phyloP scores from a whole-genome alignment of 2,329 filamentous ascomycete genomes.

The Stemphylium vesicarium region DNA sequence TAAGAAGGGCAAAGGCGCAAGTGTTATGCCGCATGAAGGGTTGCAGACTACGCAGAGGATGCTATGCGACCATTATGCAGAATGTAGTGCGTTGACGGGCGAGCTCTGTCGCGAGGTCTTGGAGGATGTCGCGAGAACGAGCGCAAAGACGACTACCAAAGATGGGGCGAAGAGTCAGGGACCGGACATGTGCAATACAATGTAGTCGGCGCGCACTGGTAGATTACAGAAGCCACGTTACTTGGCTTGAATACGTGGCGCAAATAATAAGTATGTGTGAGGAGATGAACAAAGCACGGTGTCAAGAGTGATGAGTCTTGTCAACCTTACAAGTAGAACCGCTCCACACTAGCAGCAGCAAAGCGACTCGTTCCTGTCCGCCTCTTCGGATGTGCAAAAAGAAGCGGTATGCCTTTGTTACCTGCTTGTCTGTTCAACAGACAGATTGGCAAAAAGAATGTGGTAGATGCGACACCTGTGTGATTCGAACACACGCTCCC shows the following conservation, averaged over 20 bases:
- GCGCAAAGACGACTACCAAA: constrained; percentile 64
- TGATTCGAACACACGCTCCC: constrained; percentile 40
- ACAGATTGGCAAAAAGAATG: constrained; percentile 8
- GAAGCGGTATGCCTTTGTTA: no score
- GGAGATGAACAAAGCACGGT: no score
- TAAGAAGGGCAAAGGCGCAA: constrained; percentile 44
- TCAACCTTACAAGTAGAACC: no score
- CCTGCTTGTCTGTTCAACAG: no score
- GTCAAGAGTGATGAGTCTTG: no score
- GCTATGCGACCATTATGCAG: constrained; percentile 66
- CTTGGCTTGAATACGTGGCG: background rate
- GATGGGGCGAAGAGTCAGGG: constrained; percentile 58
- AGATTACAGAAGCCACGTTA: background rate
- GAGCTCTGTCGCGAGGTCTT: constrained; percentile 65
- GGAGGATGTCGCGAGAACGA: constrained; percentile 65
- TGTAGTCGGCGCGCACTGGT: constrained; percentile 4
- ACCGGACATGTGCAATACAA: constrained; percentile 22
- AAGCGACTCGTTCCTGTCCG: no score
- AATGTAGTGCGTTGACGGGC: constrained; percentile 67
- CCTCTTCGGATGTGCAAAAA: no score
- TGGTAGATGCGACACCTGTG: constrained; percentile 30
- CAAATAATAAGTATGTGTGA: background rate
- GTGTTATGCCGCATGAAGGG: constrained; percentile 60
- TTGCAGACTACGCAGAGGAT: constrained; percentile 62
- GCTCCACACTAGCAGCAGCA: no score